Evolutionary conservation across 176 grass and related monocot genomes (phyloP), one percentile per base, ranked within the genome.

Genomic region (Musa acuminata): DNA sequence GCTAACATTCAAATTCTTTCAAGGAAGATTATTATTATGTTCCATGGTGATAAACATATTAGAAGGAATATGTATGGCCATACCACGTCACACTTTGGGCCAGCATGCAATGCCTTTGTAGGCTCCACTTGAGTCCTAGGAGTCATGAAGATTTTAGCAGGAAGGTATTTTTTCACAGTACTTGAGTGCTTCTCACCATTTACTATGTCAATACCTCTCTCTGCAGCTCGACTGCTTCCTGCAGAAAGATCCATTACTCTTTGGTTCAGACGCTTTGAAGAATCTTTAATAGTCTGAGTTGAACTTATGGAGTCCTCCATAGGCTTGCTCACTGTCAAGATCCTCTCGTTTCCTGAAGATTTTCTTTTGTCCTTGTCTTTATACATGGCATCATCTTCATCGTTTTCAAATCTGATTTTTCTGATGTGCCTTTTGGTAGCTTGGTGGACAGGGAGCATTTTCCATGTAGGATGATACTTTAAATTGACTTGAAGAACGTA

Each of bases 31-130:
- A 35, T 35, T 35, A 35, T 5, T 35, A 35, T 35, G 29, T 35
- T 5, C 29, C 29, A 4, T 35, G 29, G 29, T 35, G 3, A 35
- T 5, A 35, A 35, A 35, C 29, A 5, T 4, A n/a, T 8, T 43
- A 22, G 24, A 11, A 10, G 25, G 24, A 35, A 19, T 53, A 51
- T 24, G 23, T 24, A 51, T 52, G 43, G 58, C 29, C 16, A 25
- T 73, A 92, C 92, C 84, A 87, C 86, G 70, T 85, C 86, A 12
- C 76, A 68, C 76, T 43, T 55, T 79, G 82, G 78, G 82, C 79
- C 85, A 73, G 84, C 84, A 85, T 96, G 88, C 67, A 91, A 96
- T 69, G 84, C 86, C 72, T 84, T 96, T 9, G 92, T 86, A 72
- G 80, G 74, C 24, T 96, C 67, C 72, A 91, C 66, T 4, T 59